Evolutionary conservation across 768 basidiomycete genomes (phyloP).

Genomic region (Filobasidium floriforme): DNA sequence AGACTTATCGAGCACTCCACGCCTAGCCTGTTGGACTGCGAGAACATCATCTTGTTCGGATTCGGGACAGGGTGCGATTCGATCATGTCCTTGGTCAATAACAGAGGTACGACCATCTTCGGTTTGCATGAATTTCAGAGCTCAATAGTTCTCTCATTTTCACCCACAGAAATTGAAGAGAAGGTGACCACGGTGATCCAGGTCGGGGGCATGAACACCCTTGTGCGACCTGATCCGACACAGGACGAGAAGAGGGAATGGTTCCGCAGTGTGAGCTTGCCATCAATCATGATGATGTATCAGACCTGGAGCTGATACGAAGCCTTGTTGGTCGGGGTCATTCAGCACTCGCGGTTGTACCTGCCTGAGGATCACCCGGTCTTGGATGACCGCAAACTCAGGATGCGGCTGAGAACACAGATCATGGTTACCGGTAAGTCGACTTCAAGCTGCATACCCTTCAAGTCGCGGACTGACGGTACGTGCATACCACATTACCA

Average conservation of each 20-base stretch:
- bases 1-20: not conserved
- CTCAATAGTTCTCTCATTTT: too few relatives aligned
- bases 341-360: slow-evolving; percentile 65
- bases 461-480: too few relatives aligned
- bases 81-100: slow-evolving; percentile 64
- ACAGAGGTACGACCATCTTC: slow-evolving; percentile 52
- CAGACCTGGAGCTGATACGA: not conserved
- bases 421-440: slow-evolving; percentile 58
- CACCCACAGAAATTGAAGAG: slow-evolving; percentile 51
- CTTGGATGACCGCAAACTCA: slow-evolving; percentile 45
- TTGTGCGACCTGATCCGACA: slow-evolving; percentile 45
- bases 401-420: slow-evolving; percentile 58
- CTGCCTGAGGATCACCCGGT: slow-evolving; percentile 57
- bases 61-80: slow-evolving; percentile 76
- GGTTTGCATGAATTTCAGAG: too few relatives aligned
- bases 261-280: slow-evolving; percentile 62
- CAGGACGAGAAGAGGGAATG: slow-evolving; percentile 57
- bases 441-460: too few relatives aligned
- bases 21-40: slow-evolving; percentile 62
- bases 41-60: slow-evolving; percentile 70
- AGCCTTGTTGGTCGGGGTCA: slow-evolving; percentile 16
- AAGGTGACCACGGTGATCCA: slow-evolving; percentile 67
- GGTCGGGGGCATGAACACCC: slow-evolving; percentile 57
- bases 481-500: not conserved
- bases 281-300: not conserved